Evolutionary conservation across 352 stramenopile genomes (phyloP).

Genomic region (Pythium sp.): DNA sequence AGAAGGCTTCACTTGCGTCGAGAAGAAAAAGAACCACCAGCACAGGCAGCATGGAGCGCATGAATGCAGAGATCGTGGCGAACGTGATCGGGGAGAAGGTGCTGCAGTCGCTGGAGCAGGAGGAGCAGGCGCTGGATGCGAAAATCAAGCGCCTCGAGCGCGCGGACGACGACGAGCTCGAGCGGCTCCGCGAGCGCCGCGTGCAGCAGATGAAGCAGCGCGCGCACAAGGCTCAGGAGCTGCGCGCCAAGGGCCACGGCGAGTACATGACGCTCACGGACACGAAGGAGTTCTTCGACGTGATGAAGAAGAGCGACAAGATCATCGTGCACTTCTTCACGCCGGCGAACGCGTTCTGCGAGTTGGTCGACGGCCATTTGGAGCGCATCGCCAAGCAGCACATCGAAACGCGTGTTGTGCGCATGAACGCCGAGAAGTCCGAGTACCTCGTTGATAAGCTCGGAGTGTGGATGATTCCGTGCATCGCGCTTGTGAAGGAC

Average conservation of each 20-base stretch:
- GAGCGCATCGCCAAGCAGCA: slow-evolving; percentile 87
- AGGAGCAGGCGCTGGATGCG: slow-evolving; percentile 82
- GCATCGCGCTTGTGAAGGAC: slow-evolving; percentile 93
- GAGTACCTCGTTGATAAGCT: slow-evolving; percentile 97
- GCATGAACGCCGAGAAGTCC: slow-evolving; percentile 96
- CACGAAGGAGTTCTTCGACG: slow-evolving; percentile 95
- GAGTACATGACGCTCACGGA: slow-evolving; percentile 89
- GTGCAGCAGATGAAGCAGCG: slow-evolving; percentile 76
- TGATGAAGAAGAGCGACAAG: slow-evolving; percentile 89
- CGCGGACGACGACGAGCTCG: slow-evolving; percentile 88
- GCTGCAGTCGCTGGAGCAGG: slow-evolving; percentile 82
- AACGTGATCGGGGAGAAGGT: slow-evolving; percentile 85
- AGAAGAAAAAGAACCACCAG: not conserved
- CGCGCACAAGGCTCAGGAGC: slow-evolving; percentile 62
- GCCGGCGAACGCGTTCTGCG: slow-evolving; percentile 89
- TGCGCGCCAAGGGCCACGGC: slow-evolving; percentile 79
- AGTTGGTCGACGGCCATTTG: slow-evolving; percentile 93
- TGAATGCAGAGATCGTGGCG: slow-evolving; percentile 74
- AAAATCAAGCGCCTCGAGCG: slow-evolving; percentile 82
- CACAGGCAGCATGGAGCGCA: slow-evolving; percentile 38
- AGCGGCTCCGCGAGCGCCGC: slow-evolving; percentile 81
- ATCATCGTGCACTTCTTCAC: slow-evolving; percentile 97
- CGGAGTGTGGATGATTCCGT: slow-evolving; percentile 95
- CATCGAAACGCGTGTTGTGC: slow-evolving; percentile 94
- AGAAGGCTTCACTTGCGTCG: not conserved